Evolutionary conservation across 2,329 filamentous ascomycete species (phyloP).

Genomic region (Monosporascus cannonballus): DNA sequence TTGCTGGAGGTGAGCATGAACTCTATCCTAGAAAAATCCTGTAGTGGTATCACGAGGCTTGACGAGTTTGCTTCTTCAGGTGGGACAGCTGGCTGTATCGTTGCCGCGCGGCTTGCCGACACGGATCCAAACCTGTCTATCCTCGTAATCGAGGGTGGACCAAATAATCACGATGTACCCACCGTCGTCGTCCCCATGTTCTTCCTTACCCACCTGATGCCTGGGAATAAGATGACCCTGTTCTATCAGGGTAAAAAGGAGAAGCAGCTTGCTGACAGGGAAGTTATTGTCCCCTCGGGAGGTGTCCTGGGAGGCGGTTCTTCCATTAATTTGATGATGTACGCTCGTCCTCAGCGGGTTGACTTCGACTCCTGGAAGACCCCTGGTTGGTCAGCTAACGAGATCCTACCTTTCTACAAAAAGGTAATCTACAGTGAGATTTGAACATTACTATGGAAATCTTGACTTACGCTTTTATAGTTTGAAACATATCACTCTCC

Average conservation of each 20-base stretch:
- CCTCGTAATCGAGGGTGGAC: neutral
- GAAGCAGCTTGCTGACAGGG: slow-evolving; percentile 33
- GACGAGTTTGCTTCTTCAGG: neutral
- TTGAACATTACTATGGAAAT: too few relatives aligned
- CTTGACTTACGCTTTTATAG: neutral
- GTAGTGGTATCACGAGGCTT: too few relatives aligned
- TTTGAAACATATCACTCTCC: slow-evolving; percentile 7
- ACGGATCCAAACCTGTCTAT: neutral
- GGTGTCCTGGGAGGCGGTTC: slow-evolving; percentile 46
- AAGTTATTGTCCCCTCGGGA: slow-evolving; percentile 28
- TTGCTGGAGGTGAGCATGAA: too few relatives aligned
- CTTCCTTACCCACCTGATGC: slow-evolving; percentile 39
- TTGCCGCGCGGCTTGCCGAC: neutral
- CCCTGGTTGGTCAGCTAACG: slow-evolving; percentile 9
- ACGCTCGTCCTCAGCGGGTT: slow-evolving; percentile 11
- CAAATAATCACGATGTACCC: neutral
- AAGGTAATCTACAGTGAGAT: slow-evolving; percentile 22
- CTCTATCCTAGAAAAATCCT: too few relatives aligned
- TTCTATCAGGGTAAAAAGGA: slow-evolving; percentile 35
- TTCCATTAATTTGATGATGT: slow-evolving; percentile 37
- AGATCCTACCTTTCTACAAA: slow-evolving; percentile 40
- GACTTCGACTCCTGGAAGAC: slow-evolving; percentile 10
- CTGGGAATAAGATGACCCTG: slow-evolving; percentile 32
- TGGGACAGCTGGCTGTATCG: neutral
- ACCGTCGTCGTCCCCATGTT: slow-evolving; percentile 34